phyloP scores from a whole-genome alignment of 345 rosid species.

The Kernera saxatilis region DNA sequence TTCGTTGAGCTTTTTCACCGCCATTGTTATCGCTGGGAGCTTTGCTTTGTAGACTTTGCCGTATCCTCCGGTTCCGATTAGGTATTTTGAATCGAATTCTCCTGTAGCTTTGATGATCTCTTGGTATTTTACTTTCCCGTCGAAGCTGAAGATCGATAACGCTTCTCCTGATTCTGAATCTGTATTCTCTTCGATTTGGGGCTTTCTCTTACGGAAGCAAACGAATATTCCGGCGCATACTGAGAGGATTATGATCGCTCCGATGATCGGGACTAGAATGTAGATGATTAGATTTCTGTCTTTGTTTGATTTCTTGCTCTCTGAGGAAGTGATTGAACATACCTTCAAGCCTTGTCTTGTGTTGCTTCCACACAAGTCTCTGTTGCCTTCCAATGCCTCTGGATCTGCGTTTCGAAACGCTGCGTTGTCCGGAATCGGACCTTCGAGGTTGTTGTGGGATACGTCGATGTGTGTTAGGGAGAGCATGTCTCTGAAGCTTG shows the following conservation, averaged over 20 bases:
- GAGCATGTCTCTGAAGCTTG: neutral
- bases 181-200: neutral
- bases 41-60: slow-evolving; percentile 40
- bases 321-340: slow-evolving; percentile 6
- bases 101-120: slow-evolving; percentile 38
- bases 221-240: slow-evolving; percentile 21
- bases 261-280: slow-evolving; percentile 23
- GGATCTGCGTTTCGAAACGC: slow-evolving; percentile 28
- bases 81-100: slow-evolving; percentile 32
- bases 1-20: slow-evolving; percentile 36
- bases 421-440: slow-evolving; percentile 33
- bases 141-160: slow-evolving; percentile 35
- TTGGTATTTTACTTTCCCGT: slow-evolving; percentile 27
- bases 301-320: slow-evolving; percentile 15
- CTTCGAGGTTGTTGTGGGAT: slow-evolving; percentile 35
- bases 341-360: slow-evolving; percentile 17
- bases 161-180: slow-evolving; percentile 17
- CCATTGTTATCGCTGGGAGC: slow-evolving; percentile 17
- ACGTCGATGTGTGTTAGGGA: slow-evolving; percentile 27
- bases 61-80: slow-evolving; percentile 37
- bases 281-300: slow-evolving; percentile 16
- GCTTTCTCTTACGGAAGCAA: slow-evolving; percentile 22
- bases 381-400: slow-evolving; percentile 33
- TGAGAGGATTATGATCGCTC: slow-evolving; percentile 21
- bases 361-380: slow-evolving; percentile 33